Conservation (phyloP, 169 alveolate species). For the Plasmodium reichenowi region DNA sequence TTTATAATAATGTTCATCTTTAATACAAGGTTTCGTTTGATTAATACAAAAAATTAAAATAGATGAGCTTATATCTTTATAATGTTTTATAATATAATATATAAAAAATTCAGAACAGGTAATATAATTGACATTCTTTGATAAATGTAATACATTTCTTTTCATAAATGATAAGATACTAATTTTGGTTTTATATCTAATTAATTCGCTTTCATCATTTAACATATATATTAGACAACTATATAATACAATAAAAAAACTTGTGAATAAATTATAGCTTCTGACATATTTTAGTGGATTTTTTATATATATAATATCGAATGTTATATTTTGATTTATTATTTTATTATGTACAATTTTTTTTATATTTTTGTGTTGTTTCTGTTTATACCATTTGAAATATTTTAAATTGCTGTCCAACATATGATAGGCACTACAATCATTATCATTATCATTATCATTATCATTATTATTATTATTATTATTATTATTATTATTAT, state of each 20-base stretch:
- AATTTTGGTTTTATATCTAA: slow-evolving; percentile 57
- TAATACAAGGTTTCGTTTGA: slow-evolving; percentile 69
- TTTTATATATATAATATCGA: slow-evolving; percentile 62
- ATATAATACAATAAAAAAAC: slow-evolving; percentile 63
- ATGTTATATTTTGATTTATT: slow-evolving; percentile 31
- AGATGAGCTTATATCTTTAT: slow-evolving; percentile 21
- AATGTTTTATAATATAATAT: slow-evolving; percentile 33
- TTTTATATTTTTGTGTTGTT: slow-evolving; percentile 16
- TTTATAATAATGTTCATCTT: slow-evolving; percentile 35
- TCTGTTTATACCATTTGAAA: slow-evolving; percentile 40
- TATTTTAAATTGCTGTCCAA: slow-evolving; percentile 6
- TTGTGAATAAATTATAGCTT: slow-evolving; percentile 61
- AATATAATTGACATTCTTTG: slow-evolving; percentile 21
- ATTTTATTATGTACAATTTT: slow-evolving; percentile 33
- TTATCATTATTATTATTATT: not conserved
- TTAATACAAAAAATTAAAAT: slow-evolving; percentile 56
- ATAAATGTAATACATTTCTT: slow-evolving; percentile 35
- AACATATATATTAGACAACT: slow-evolving; percentile 65
- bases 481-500: not conserved
- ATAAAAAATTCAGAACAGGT: slow-evolving; percentile 56
- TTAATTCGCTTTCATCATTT: slow-evolving; percentile 71
- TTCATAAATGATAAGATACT: slow-evolving; percentile 45
- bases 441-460: not conserved
- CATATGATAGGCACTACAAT: not conserved
- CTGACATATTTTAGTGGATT: slow-evolving; percentile 68